phyloP scores from a whole-genome alignment of 2,329 filamentous ascomycete species.

The Aureobasidium musti region DNA sequence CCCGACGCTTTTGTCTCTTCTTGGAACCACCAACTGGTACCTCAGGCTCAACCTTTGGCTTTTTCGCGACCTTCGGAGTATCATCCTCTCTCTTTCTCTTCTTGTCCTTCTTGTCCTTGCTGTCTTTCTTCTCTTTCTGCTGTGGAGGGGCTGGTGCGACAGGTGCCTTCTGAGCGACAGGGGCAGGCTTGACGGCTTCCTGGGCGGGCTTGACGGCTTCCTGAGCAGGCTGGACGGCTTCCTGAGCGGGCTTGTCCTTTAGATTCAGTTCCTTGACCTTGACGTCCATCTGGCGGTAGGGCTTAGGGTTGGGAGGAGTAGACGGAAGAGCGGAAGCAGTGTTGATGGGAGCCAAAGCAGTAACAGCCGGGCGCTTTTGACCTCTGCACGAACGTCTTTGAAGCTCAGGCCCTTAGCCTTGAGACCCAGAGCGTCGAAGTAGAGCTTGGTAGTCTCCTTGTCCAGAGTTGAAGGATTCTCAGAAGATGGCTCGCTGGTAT shows the following conservation, averaged over 20 bases:
- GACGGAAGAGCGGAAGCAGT: background rate
- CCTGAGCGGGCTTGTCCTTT: background rate
- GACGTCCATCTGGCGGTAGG: background rate
- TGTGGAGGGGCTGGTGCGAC: background rate
- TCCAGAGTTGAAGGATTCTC: background rate
- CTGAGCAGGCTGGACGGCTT: background rate
- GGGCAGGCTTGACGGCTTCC: background rate
- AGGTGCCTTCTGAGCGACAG: background rate
- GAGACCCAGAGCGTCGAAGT: constrained; percentile 21
- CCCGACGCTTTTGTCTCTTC: constrained; percentile 14
- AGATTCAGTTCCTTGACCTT: background rate
- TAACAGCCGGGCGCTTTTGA: constrained; percentile 1
- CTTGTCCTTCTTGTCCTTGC: constrained; percentile 19
- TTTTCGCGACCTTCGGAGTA: background rate
- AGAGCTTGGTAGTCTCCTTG: constrained; percentile 9
- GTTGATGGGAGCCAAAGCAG: background rate
- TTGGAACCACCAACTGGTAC: background rate
- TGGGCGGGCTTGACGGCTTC: background rate
- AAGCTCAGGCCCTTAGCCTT: constrained; percentile 4
- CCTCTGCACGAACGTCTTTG: constrained; percentile 22
- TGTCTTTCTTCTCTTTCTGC: constrained; percentile 1
- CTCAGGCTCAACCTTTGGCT: constrained; percentile 9
- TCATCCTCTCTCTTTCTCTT: constrained; percentile 26
- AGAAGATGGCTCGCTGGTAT: background rate
- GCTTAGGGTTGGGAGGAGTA: background rate